Evolutionary conservation across 768 basidiomycete species (phyloP).

Genomic region (Amyloporia xantha): DNA sequence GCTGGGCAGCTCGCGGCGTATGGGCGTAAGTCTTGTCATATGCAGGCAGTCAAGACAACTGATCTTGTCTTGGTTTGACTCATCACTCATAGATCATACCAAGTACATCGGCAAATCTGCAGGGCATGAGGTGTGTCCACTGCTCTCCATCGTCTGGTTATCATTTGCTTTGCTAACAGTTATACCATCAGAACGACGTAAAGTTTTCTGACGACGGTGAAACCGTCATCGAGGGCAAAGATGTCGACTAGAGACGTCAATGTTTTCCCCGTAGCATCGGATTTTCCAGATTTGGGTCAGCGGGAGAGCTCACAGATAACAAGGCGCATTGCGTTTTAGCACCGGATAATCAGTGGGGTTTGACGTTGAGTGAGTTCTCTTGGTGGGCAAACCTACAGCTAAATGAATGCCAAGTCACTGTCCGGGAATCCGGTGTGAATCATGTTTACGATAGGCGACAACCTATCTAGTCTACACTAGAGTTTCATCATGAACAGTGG

Average conservation of each 20-base stretch:
- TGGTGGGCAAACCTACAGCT: no score
- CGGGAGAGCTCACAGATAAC: no score
- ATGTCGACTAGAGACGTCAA: conserved; percentile 35
- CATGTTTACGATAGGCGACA: no score
- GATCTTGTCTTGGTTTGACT: neutral
- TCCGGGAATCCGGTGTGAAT: no score
- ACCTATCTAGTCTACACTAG: no score
- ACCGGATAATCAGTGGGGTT: no score
- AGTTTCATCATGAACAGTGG: no score
- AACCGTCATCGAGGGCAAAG: conserved; percentile 56
- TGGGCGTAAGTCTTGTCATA: conserved; percentile 49
- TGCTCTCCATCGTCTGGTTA: conserved; percentile 25
- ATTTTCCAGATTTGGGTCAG: no score
- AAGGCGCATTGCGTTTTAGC: no score
- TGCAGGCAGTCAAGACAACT: neutral
- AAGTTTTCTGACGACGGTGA: conserved; percentile 79
- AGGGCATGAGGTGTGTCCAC: conserved; percentile 31
- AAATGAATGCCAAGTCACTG: no score
- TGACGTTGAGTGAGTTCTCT: no score
- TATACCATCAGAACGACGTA: conserved; percentile 66
- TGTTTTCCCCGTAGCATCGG: no score
- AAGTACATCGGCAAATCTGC: conserved; percentile 76
- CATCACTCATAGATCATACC: conserved; percentile 56
- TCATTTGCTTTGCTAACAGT: neutral
- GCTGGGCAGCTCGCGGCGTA: conserved; percentile 72